Evolutionary conservation across 768 basidiomycete species (phyloP).

Genomic region (Clitopilus passeckerianus): DNA sequence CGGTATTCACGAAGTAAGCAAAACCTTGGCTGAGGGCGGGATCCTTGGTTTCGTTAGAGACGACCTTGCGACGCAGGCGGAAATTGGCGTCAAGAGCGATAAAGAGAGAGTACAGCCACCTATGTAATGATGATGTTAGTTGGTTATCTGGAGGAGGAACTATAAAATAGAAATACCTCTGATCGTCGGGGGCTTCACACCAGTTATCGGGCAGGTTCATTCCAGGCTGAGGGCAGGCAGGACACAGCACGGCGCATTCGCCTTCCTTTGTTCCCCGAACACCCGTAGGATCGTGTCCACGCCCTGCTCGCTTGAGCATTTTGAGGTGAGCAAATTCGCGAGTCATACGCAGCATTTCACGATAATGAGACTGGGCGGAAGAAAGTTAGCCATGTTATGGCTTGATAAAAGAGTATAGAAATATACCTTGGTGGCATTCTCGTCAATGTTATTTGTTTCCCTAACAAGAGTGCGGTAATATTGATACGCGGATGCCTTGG

Average conservation of each 20-base stretch:
- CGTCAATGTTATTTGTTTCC: constrained; percentile 16
- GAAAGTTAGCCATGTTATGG: too few species aligned
- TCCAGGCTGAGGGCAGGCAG: constrained; percentile 17
- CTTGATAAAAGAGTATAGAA: too few species aligned
- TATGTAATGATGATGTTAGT: background rate
- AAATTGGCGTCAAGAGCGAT: constrained; percentile 6
- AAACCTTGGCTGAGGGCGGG: constrained; percentile 5
- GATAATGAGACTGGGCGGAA: too few species aligned
- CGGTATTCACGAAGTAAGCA: constrained; percentile 7
- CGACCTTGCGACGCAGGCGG: constrained; percentile 4
- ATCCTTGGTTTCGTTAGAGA: constrained; percentile 4
- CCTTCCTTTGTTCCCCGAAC: constrained; percentile 9
- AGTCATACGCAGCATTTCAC: constrained; percentile 8
- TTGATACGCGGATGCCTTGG: constrained; percentile 23
- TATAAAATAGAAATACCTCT: background rate
- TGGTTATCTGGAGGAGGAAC: background rate
- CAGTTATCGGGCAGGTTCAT: constrained; percentile 14
- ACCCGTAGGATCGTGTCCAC: constrained; percentile 10
- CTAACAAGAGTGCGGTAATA: constrained; percentile 20
- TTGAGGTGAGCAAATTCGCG: constrained; percentile 10
- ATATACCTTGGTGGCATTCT: background rate
- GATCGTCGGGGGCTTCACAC: constrained; percentile 4
- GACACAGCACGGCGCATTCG: constrained; percentile 15
- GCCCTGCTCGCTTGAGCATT: constrained; percentile 10
- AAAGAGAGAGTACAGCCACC: background rate